These are phyloP conservation scores for Chrysoporthe puriensis DNA, from an alignment of 2,329 filamentous ascomycete species.

Conservation along the genomic window DNA sequence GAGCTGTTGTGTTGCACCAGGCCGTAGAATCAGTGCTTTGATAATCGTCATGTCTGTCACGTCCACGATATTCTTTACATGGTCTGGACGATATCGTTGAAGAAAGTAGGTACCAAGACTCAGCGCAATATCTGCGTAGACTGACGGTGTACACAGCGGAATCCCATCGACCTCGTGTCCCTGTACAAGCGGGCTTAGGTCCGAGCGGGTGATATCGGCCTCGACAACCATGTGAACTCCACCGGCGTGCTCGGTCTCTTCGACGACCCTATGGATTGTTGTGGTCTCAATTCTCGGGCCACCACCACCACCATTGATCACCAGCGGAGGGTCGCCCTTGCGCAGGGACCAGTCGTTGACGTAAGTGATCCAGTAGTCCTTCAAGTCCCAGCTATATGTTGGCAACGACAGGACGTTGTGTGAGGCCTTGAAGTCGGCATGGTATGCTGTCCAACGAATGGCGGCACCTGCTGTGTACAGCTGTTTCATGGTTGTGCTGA, in stretches of 20 bases:
- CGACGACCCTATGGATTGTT: constrained; percentile 10
- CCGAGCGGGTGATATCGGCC: too few species aligned
- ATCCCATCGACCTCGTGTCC: constrained; percentile 14
- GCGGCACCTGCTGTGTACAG: constrained; percentile 5
- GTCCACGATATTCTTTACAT: constrained; percentile 68
- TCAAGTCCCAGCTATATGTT: constrained; percentile 19
- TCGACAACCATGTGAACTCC: constrained; percentile 38
- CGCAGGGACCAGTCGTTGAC: constrained; percentile 21
- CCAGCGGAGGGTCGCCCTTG: constrained; percentile 13
- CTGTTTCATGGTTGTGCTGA: background rate
- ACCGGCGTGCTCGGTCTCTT: background rate
- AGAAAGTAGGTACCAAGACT: background rate
- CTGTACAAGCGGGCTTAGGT: constrained; percentile 10
- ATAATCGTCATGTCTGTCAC: constrained; percentile 72
- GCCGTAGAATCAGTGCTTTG: constrained; percentile 47
- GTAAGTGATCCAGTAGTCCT: constrained; percentile 24
- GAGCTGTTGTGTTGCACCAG: constrained; percentile 63
- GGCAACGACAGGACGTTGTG: constrained; percentile 12
- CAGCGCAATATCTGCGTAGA: constrained; percentile 37
- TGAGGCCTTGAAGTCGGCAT: constrained; percentile 4
- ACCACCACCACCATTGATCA: constrained; percentile 31
- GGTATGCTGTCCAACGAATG: constrained; percentile 16
- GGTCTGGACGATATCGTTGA: constrained; percentile 62
- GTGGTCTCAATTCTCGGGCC: constrained; percentile 1
- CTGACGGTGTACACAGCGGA: constrained; percentile 14